These are phyloP conservation scores for Geosmithia flava DNA, from an alignment of 2,329 filamentous ascomycete genomes.

Conservation along the genomic window DNA sequence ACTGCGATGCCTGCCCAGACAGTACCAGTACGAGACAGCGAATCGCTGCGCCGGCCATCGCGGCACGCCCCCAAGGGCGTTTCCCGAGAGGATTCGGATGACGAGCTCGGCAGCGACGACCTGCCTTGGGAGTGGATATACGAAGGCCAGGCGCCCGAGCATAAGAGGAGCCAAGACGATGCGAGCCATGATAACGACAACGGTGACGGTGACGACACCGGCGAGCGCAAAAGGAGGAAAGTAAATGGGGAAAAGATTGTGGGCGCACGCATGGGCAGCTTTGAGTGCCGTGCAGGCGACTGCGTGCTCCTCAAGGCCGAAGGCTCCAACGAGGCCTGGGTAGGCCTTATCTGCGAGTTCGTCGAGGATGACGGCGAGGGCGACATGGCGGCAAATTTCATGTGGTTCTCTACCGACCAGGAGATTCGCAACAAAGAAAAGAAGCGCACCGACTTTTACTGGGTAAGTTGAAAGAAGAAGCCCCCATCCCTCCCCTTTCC, in stretches of 20 bases:
- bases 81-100: slow-evolving; percentile 69
- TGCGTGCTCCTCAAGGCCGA: slow-evolving; percentile 79
- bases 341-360: slow-evolving; percentile 79
- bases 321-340: slow-evolving; percentile 79
- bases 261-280: slow-evolving; percentile 71
- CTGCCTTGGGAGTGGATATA: slow-evolving; percentile 75
- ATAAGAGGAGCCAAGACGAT: slow-evolving; percentile 3
- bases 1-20: background rate
- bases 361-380: slow-evolving; percentile 45
- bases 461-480: slow-evolving; percentile 30
- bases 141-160: slow-evolving; percentile 18
- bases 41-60: slow-evolving; percentile 1
- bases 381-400: slow-evolving; percentile 67
- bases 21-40: background rate
- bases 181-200: background rate
- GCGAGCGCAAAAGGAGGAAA: slow-evolving; percentile 22
- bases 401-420: slow-evolving; percentile 91
- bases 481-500: background rate
- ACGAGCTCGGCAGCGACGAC: slow-evolving; percentile 67
- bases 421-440: slow-evolving; percentile 77
- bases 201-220: slow-evolving; percentile 10
- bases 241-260: slow-evolving; percentile 43
- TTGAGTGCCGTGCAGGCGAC: slow-evolving; percentile 73
- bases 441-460: slow-evolving; percentile 68
- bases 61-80: slow-evolving; percentile 34